These are phyloP conservation scores for Phytophthora ramorum DNA, from an alignment of 352 stramenopile genomes.

Conservation along the genomic window DNA sequence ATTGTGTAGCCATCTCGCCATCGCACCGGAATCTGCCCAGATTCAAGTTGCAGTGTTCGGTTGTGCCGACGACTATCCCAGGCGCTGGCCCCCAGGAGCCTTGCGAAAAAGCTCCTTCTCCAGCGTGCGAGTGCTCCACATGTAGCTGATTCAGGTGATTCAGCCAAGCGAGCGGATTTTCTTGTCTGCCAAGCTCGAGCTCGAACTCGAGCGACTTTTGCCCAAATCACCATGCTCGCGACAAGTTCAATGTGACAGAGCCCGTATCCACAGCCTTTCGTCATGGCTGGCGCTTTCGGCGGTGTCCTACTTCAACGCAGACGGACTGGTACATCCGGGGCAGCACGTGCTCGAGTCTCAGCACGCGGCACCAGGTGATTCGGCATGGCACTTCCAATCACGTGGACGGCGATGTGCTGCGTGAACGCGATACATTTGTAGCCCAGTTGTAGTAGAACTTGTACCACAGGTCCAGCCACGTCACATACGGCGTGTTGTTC, in stretches of 20 bases:
- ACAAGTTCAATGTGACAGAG: neutral
- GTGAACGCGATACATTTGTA: neutral
- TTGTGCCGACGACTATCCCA: neutral
- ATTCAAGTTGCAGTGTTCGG: slow-evolving; percentile 25
- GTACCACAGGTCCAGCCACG: slow-evolving; percentile 21
- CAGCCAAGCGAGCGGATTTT: neutral
- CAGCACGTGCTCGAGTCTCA: neutral
- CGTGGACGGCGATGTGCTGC: neutral
- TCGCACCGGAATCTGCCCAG: slow-evolving; percentile 26
- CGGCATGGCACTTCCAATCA: slow-evolving; percentile 4
- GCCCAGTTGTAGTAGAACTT: neutral
- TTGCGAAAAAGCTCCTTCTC: neutral
- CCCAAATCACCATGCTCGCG: neutral
- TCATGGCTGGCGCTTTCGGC: neutral
- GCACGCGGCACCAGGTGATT: too few relatives aligned
- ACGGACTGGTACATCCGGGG: neutral
- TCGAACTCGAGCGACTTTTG: too few relatives aligned
- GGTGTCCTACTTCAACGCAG: neutral
- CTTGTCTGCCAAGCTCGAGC: too few relatives aligned
- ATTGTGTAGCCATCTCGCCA: slow-evolving; percentile 25
- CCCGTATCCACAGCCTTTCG: neutral
- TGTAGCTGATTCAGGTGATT: neutral
- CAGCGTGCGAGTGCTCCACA: neutral
- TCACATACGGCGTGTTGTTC: slow-evolving; percentile 38
- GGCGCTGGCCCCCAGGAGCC: too few relatives aligned